Conservation (phyloP, 164 flowering plant genomes). For the Sedum album region DNA sequence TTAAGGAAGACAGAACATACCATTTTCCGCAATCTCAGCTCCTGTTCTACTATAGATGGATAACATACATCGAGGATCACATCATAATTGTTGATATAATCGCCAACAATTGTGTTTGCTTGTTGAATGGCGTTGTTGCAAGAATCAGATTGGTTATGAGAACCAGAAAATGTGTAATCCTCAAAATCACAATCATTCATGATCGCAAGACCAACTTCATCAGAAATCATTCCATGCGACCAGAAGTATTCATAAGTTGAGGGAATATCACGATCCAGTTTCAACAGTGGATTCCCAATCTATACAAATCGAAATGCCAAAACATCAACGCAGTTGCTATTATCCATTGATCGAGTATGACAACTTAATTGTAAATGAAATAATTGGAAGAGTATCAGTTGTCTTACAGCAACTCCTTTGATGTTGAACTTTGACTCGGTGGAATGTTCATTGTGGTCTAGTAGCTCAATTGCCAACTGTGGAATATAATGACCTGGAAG, state of each 20-base stretch:
- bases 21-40: slow-evolving; percentile 61
- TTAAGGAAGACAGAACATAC: slow-evolving; percentile 23
- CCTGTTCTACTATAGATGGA: slow-evolving; percentile 88
- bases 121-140: slow-evolving; percentile 48
- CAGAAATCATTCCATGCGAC: slow-evolving; percentile 99
- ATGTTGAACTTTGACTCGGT: slow-evolving; percentile 68
- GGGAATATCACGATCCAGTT: slow-evolving; percentile 57
- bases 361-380: background rate
- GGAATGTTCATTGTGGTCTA: slow-evolving; percentile 64
- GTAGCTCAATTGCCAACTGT: slow-evolving; percentile 54
- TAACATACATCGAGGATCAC: slow-evolving; percentile 90
- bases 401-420: slow-evolving; percentile 87
- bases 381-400: background rate
- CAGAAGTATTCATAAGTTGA: slow-evolving; percentile 75
- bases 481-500: slow-evolving; percentile 86
- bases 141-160: slow-evolving; percentile 46
- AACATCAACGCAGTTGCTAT: background rate
- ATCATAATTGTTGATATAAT: slow-evolving; percentile 69
- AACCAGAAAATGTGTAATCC: slow-evolving; percentile 46
- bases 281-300: slow-evolving; percentile 95
- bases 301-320: slow-evolving; percentile 13
- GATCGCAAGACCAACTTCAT: slow-evolving; percentile 72
- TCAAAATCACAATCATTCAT: slow-evolving; percentile 73
- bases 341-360: background rate
- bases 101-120: slow-evolving; percentile 58